Percentiles rank a stretch among this genome's conserved stretches.
These are phyloP conservation scores for Dioszegia crocea DNA, from an alignment of 768 basidiomycete species.

Conservation along the genomic window DNA sequence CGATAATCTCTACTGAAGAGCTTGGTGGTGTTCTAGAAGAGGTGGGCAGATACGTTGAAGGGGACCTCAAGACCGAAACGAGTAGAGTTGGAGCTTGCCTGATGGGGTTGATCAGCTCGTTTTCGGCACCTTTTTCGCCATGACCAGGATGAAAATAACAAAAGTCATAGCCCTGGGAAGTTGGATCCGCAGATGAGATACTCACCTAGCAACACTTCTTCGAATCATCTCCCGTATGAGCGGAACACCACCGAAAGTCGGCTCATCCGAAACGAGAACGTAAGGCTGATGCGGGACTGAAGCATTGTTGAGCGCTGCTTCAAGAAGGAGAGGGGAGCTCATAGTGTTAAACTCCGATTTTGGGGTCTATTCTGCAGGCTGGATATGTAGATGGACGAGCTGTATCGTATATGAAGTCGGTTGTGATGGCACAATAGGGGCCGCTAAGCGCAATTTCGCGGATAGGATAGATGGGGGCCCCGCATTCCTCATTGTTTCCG, in stretches of 20 bases:
- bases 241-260: conserved; percentile 38
- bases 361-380: not conserved
- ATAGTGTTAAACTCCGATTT: not conserved
- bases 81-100: conserved; percentile 11
- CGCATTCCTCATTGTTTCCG: no score
- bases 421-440: no score
- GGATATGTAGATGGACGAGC: no score
- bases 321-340: conserved; percentile 16
- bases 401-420: no score
- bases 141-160: no score
- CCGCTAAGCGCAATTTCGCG: no score
- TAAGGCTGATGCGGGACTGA: conserved; percentile 45
- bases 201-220: conserved; percentile 28
- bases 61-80: conserved; percentile 26
- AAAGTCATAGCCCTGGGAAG: not conserved
- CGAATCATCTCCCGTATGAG: conserved; percentile 31
- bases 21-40: not conserved
- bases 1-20: conserved; percentile 13
- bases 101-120: not conserved
- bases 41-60: conserved; percentile 16
- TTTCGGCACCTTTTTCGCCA: no score
- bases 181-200: no score
- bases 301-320: conserved; percentile 28
- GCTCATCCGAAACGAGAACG: conserved; percentile 33
- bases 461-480: no score